Evolutionary conservation across 352 stramenopile species (phyloP).

Genomic region (Globisporangium ultimum): DNA sequence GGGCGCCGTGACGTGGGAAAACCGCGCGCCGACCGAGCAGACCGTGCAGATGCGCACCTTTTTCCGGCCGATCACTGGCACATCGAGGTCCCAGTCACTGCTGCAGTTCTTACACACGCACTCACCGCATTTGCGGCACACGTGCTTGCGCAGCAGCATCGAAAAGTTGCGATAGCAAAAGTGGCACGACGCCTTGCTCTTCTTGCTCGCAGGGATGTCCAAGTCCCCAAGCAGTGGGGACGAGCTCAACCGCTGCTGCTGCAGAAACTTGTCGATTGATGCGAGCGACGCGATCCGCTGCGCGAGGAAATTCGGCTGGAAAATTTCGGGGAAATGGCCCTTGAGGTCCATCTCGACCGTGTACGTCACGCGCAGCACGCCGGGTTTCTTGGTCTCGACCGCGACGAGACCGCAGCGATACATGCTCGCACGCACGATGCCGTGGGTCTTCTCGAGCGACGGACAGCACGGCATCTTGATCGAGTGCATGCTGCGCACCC

Average conservation of each 20-base stretch:
- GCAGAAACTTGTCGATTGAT: constrained; percentile 72
- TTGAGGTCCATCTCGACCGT: constrained; percentile 86
- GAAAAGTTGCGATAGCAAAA: constrained; percentile 73
- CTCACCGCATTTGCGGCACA: constrained; percentile 80
- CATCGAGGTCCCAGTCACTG: constrained; percentile 74
- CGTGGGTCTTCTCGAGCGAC: constrained; percentile 41
- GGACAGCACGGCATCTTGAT: constrained; percentile 75
- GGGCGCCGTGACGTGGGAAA: constrained; percentile 38
- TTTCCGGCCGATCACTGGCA: constrained; percentile 71
- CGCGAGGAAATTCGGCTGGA: constrained; percentile 62
- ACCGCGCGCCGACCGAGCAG: constrained; percentile 68
- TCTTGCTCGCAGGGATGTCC: constrained; percentile 33
- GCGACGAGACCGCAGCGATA: constrained; percentile 79
- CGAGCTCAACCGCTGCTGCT: constrained; percentile 79
- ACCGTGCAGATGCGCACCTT: constrained; percentile 85
- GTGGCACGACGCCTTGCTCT: constrained; percentile 41
- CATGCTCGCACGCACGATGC: constrained; percentile 74
- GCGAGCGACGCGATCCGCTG: constrained; percentile 65
- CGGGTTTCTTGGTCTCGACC: constrained; percentile 70
- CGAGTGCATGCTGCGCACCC: constrained; percentile 80
- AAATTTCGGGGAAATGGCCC: constrained; percentile 65
- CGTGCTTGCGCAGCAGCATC: constrained; percentile 29
- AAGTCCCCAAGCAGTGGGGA: constrained; percentile 74
- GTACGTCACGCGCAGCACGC: constrained; percentile 76
- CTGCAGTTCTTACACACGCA: constrained; percentile 76